Percentiles rank a stretch among this genome's conserved stretches.
phyloP scores from a whole-genome alignment of 1,284 basidiomycete genomes.

The Cryptococcus sp. region DNA sequence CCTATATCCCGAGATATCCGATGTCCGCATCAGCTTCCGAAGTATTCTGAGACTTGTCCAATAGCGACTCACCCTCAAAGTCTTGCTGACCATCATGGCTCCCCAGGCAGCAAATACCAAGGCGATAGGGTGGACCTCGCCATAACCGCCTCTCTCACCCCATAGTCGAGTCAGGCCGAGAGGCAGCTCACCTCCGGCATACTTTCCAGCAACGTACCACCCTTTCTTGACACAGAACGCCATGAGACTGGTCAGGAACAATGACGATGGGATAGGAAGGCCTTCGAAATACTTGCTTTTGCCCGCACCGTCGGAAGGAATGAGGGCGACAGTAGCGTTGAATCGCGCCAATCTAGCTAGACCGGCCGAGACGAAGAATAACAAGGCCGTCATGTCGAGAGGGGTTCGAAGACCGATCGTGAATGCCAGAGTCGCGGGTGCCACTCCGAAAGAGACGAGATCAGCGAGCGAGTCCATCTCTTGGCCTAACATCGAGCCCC shows the following conservation, averaged over 20 bases:
- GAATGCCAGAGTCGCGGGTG: slow-evolving; percentile 90
- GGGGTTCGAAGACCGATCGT: slow-evolving; percentile 85
- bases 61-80: slow-evolving; percentile 63
- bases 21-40: no score
- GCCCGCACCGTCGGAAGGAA: slow-evolving; percentile 84
- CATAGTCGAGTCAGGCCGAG: slow-evolving; percentile 70
- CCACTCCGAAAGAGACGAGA: slow-evolving; percentile 95
- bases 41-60: no score
- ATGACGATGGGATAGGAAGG: slow-evolving; percentile 89
- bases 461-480: slow-evolving; percentile 97
- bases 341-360: slow-evolving; percentile 95
- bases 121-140: slow-evolving; percentile 76
- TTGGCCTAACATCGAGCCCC: slow-evolving; percentile 94
- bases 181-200: slow-evolving; percentile 58
- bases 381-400: slow-evolving; percentile 82
- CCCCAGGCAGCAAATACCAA: slow-evolving; percentile 79
- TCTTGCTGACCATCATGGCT: slow-evolving; percentile 94
- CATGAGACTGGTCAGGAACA: slow-evolving; percentile 77
- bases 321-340: slow-evolving; percentile 94
- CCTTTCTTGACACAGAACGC: slow-evolving; percentile 81
- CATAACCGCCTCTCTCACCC: slow-evolving; percentile 68
- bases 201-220: slow-evolving; percentile 62
- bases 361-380: slow-evolving; percentile 92
- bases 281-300: slow-evolving; percentile 97
- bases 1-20: slow-evolving; percentile 1